Conservation (phyloP, 371 early-diverging fungal species). For the Mortierella sp. region DNA sequence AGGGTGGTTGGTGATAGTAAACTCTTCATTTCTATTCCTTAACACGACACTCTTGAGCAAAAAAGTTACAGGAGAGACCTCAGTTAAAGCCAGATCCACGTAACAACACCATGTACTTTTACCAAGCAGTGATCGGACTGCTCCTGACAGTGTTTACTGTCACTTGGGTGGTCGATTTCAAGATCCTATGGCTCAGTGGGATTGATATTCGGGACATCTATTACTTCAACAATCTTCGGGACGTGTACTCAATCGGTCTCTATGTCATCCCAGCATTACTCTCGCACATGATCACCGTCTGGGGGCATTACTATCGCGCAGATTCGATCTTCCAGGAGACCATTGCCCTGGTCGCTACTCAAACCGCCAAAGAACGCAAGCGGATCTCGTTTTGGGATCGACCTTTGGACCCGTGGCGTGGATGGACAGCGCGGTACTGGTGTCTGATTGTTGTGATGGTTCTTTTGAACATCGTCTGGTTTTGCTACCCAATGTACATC, state of each 20-base stretch:
- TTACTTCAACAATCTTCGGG: conserved; percentile 25
- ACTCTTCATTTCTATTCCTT: no score
- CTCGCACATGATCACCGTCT: conserved; percentile 34
- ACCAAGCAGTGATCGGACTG: conserved; percentile 11
- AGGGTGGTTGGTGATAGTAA: no score
- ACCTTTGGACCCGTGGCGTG: conserved; percentile 32
- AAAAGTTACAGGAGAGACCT: no score
- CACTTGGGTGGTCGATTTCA: conserved; percentile 21
- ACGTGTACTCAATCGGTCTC: conserved; percentile 17
- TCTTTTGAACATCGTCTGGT: conserved; percentile 34
- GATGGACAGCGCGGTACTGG: conserved; percentile 34
- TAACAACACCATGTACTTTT: not conserved
- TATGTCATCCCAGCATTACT: conserved; percentile 20
- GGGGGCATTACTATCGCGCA: conserved; percentile 38
- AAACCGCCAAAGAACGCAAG: conserved; percentile 13
- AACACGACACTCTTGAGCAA: no score
- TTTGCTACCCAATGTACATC: conserved; percentile 16
- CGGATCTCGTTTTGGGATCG: conserved; percentile 39
- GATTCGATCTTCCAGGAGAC: conserved; percentile 25
- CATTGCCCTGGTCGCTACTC: conserved; percentile 21
- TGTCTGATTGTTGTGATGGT: conserved; percentile 16
- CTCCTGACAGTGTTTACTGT: conserved; percentile 9
- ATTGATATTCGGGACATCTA: conserved; percentile 16
- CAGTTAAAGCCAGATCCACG: conserved; percentile 1
- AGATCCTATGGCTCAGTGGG: conserved; percentile 18